These are phyloP conservation scores for Mortierella sp. DNA, from an alignment of 371 early-diverging fungal species.

Conservation along the genomic window DNA sequence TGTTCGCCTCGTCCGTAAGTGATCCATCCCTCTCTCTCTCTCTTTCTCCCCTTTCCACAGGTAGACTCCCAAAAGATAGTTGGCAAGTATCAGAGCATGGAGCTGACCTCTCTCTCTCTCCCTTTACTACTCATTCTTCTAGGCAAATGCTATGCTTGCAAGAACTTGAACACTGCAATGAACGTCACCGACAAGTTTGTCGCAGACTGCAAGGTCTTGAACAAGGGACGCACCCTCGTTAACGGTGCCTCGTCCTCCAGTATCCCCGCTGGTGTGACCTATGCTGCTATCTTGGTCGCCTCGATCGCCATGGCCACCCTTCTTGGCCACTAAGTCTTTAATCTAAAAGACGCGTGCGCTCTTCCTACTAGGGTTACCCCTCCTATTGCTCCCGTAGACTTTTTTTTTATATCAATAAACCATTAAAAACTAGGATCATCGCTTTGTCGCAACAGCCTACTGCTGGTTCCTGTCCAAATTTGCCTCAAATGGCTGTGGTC, in stretches of 20 bases:
- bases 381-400: no score
- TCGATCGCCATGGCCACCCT: constrained; percentile 5
- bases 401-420: no score
- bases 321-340: background rate
- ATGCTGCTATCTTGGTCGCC: constrained; percentile 3
- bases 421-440: no score
- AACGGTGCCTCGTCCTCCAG: constrained; percentile 10
- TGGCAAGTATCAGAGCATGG: background rate
- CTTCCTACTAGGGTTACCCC: no score
- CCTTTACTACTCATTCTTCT: background rate
- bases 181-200: constrained; percentile 34
- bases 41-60: no score
- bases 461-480: no score
- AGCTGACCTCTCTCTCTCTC: background rate
- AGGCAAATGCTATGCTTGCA: constrained; percentile 29
- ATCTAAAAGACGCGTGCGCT: no score
- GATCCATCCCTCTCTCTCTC: no score
- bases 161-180: constrained; percentile 21
- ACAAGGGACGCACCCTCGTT: constrained; percentile 13
- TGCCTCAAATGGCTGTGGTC: no score
- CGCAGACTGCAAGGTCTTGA: constrained; percentile 27
- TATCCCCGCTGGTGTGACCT: constrained; percentile 1
- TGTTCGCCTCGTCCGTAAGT: constrained; percentile 26
- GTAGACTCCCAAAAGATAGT: background rate
- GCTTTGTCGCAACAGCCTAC: no score